These are phyloP conservation scores for Phaseolus coccineus DNA, from an alignment of 331 rosid genomes.

Conservation along the genomic window DNA sequence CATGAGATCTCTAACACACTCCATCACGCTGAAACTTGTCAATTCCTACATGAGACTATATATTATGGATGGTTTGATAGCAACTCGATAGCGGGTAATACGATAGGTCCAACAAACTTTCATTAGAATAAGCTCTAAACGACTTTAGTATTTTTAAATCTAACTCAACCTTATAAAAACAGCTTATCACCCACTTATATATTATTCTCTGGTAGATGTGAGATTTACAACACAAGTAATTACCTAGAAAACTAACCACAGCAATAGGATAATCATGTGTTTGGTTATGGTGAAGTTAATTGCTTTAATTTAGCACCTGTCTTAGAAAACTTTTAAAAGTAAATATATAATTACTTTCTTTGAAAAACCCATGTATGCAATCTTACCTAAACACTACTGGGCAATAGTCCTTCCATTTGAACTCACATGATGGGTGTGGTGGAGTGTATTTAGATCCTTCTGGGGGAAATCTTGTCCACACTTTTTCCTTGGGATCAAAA, in stretches of 20 bases:
- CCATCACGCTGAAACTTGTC: too few species aligned
- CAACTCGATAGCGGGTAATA: too few species aligned
- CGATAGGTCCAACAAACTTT: too few species aligned
- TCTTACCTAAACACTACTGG: constrained; percentile 84
- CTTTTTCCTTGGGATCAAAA: constrained; percentile 81
- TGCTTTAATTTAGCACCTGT: neutral
- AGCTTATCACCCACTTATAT: too few species aligned
- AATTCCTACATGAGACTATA: too few species aligned
- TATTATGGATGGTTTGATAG: too few species aligned
- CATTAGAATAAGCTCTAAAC: too few species aligned
- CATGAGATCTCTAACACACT: too few species aligned
- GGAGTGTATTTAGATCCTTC: constrained; percentile 90
- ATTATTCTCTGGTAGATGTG: too few species aligned
- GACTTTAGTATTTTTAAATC: too few species aligned
- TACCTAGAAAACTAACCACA: neutral
- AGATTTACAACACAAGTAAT: too few species aligned
- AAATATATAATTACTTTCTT: neutral
- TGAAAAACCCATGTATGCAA: neutral
- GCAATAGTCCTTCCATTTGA: constrained; percentile 89
- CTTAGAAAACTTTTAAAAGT: neutral
- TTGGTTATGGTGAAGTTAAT: neutral
- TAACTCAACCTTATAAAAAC: too few species aligned
- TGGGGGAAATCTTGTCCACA: constrained; percentile 88
- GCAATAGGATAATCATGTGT: neutral
- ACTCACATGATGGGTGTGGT: constrained; percentile 79